These are phyloP conservation scores for Botryosphaeria dothidea DNA, from an alignment of 2,329 filamentous ascomycete species.

Conservation along the genomic window DNA sequence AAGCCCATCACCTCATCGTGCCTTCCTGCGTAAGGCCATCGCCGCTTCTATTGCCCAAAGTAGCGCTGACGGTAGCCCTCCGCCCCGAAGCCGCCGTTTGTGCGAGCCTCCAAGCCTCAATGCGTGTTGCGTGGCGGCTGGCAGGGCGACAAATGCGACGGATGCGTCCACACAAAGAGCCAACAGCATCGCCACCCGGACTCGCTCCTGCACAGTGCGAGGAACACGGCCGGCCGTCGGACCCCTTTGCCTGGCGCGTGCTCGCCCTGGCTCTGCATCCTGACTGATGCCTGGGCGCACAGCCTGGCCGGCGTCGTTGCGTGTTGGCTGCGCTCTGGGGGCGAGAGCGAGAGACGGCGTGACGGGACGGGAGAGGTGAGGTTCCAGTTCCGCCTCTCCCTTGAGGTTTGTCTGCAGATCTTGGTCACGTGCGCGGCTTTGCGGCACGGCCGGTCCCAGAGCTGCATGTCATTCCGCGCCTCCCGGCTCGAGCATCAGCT, in stretches of 20 bases:
- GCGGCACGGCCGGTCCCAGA: background rate
- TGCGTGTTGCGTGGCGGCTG: conserved; percentile 6
- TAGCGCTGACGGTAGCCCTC: background rate
- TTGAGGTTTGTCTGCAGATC: background rate
- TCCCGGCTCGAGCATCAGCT: background rate
- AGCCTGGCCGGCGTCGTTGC: conserved; percentile 6
- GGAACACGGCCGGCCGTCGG: background rate
- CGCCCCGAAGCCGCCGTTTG: background rate
- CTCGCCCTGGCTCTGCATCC: background rate
- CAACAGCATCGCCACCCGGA: conserved; percentile 8
- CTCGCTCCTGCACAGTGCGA: conserved; percentile 5
- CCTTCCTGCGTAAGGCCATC: background rate
- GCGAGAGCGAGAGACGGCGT: background rate
- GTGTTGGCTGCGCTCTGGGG: background rate
- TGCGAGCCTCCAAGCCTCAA: background rate
- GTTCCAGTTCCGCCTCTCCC: background rate
- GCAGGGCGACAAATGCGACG: background rate
- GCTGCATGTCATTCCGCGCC: conserved; percentile 2
- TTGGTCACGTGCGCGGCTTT: conserved; percentile 12
- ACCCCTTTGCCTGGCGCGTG: conserved; percentile 2
- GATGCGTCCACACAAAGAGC: conserved; percentile 5
- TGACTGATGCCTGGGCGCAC: background rate
- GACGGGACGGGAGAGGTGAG: background rate
- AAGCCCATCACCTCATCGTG: conserved; percentile 9
- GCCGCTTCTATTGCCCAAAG: background rate